Conservation (phyloP, 768 basidiomycete genomes). For the Lentinula sp. region DNA sequence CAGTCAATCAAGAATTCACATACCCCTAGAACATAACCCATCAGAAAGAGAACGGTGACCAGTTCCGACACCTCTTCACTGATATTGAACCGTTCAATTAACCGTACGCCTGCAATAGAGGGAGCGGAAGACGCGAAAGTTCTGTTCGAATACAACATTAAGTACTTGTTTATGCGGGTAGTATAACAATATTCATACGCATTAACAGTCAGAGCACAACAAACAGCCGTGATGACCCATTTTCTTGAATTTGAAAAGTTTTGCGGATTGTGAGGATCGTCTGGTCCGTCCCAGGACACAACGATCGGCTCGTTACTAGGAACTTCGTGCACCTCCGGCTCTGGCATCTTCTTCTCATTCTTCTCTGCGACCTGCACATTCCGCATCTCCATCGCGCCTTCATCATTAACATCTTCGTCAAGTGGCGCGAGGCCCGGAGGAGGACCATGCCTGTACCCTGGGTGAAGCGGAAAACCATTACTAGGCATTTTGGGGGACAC, state of each 20-base stretch:
- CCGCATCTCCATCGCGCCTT: neutral
- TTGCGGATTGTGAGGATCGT: constrained; percentile 47
- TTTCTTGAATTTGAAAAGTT: constrained; percentile 57
- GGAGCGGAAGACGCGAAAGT: constrained; percentile 60
- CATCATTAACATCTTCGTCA: neutral
- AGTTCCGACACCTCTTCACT: constrained; percentile 40
- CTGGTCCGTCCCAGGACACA: constrained; percentile 49
- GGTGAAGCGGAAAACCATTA: neutral
- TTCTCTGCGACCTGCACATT: neutral
- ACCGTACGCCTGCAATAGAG: constrained; percentile 25
- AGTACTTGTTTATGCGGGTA: neutral
- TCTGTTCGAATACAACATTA: constrained; percentile 18
- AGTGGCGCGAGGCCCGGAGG: constrained; percentile 1
- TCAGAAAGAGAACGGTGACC: constrained; percentile 41
- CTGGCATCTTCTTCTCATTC: constrained; percentile 2
- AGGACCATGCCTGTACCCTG: neutral
- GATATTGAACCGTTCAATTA: constrained; percentile 33
- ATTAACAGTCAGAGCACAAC: constrained; percentile 45
- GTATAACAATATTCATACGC: constrained; percentile 31
- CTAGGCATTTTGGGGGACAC: neutral
- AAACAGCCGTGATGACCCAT: constrained; percentile 40
- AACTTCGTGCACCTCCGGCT: neutral
- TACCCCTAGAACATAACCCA: constrained; percentile 46
- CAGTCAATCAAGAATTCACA: constrained; percentile 12
- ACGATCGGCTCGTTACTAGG: neutral